These are phyloP conservation scores for Coniosporium tulheliwenetii DNA, from an alignment of 2,329 filamentous ascomycete species.

Conservation along the genomic window DNA sequence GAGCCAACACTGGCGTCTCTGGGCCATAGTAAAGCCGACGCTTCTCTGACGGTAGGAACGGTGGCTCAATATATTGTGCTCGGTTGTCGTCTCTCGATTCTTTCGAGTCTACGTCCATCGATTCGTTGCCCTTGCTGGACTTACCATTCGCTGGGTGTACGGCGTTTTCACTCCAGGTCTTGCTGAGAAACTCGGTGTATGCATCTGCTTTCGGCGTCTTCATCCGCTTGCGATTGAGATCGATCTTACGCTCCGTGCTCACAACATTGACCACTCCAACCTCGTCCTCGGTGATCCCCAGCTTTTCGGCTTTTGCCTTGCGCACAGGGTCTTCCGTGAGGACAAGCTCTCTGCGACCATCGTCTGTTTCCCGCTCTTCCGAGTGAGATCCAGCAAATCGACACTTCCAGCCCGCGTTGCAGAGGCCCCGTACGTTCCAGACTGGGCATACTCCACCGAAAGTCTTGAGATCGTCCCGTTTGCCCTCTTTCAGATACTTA, in stretches of 20 bases:
- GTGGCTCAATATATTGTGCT: slow-evolving; percentile 71
- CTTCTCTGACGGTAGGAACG: slow-evolving; percentile 85
- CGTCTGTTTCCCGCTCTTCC: slow-evolving; percentile 58
- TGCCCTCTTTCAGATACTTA: slow-evolving; percentile 69
- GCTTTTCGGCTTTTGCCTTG: slow-evolving; percentile 31
- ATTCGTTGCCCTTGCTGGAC: slow-evolving; percentile 4
- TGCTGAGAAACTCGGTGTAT: slow-evolving; percentile 64
- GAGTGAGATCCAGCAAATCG: slow-evolving; percentile 82
- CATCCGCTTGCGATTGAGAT: slow-evolving; percentile 57
- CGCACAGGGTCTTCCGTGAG: slow-evolving; percentile 42
- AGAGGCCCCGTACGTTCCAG: slow-evolving; percentile 60
- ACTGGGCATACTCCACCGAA: slow-evolving; percentile 70
- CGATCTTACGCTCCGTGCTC: slow-evolving; percentile 51
- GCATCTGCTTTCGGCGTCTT: slow-evolving; percentile 57
- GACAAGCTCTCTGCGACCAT: slow-evolving; percentile 70
- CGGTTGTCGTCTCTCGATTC: slow-evolving; percentile 51
- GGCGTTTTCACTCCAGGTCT: slow-evolving; percentile 30
- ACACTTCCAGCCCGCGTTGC: slow-evolving; percentile 83
- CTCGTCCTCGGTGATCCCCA: slow-evolving; percentile 24
- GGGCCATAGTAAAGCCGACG: slow-evolving; percentile 82
- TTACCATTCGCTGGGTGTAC: slow-evolving; percentile 8
- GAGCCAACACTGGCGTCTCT: slow-evolving; percentile 86
- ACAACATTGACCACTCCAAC: slow-evolving; percentile 64
- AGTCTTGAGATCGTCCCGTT: slow-evolving; percentile 62
- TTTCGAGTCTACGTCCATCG: slow-evolving; percentile 8